Percentiles rank a stretch among this genome's conserved stretches.
These are phyloP conservation scores for Solanum aculeatissimum DNA, from an alignment of 305 asterid species.

Conservation along the genomic window DNA sequence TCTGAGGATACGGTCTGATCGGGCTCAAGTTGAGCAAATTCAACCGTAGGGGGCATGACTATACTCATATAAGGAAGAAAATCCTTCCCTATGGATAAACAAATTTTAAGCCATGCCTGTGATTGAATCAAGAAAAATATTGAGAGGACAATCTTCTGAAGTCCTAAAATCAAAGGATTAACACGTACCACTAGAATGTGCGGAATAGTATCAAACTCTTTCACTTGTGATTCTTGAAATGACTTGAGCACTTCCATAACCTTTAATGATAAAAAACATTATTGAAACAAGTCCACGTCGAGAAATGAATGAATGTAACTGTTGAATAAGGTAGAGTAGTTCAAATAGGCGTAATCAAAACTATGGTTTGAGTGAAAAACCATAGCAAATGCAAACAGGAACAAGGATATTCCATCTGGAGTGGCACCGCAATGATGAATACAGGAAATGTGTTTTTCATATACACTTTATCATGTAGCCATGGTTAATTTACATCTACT, in stretches of 20 bases:
- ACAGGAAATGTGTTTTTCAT: neutral
- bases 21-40: neutral
- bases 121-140: neutral
- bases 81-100: neutral
- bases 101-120: neutral
- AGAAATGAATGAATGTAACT: neutral
- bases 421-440: neutral
- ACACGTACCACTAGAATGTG: slow-evolving; percentile 5
- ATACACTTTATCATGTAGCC: neutral
- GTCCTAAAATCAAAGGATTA: neutral
- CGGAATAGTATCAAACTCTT: slow-evolving; percentile 1
- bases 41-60: neutral
- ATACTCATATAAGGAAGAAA: neutral
- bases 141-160: neutral
- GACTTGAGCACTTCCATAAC: slow-evolving; percentile 18
- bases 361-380: neutral
- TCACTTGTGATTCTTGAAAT: slow-evolving; percentile 11
- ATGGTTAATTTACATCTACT: neutral
- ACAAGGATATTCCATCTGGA: neutral
- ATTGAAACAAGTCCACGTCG: neutral
- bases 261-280: neutral
- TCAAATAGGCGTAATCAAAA: neutral
- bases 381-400: neutral
- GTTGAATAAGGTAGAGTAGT: neutral
- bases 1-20: neutral